Evolutionary conservation across 2,329 filamentous ascomycete species (phyloP).

Genomic region (Aspergillus glaucus): DNA sequence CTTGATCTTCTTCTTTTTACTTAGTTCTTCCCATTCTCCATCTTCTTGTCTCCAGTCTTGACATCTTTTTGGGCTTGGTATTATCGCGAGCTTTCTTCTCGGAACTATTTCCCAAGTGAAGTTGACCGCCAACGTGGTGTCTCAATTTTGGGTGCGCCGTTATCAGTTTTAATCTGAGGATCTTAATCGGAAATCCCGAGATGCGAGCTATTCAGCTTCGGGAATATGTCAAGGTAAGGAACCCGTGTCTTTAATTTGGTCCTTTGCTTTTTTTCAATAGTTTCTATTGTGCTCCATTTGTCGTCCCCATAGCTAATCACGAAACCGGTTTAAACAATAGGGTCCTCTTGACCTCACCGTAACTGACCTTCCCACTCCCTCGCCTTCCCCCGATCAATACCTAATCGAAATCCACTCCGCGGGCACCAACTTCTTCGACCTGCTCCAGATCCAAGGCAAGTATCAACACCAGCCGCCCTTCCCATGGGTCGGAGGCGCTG

Average conservation of each 20-base stretch:
- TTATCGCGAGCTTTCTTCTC: background rate
- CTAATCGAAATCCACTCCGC: constrained; percentile 79
- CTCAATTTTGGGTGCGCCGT: background rate
- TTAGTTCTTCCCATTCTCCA: background rate
- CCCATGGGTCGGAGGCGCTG: constrained; percentile 79
- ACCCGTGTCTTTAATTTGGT: background rate
- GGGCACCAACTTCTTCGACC: constrained; percentile 95
- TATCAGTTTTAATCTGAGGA: background rate
- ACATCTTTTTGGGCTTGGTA: background rate
- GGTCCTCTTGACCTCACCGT: constrained; percentile 74
- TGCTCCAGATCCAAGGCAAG: constrained; percentile 89
- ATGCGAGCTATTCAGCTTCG: constrained; percentile 73
- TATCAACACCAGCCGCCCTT: constrained; percentile 88
- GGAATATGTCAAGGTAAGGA: constrained; percentile 64
- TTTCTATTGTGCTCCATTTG: too few relatives aligned
- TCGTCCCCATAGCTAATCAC: too few relatives aligned
- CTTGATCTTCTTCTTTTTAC: background rate
- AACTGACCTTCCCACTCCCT: constrained; percentile 66
- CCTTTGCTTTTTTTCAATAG: too few relatives aligned
- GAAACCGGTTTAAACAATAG: constrained; percentile 36
- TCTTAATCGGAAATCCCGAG: constrained; percentile 21
- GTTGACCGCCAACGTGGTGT: background rate
- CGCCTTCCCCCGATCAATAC: constrained; percentile 67
- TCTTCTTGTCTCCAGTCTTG: background rate
- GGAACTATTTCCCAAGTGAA: background rate